These are phyloP conservation scores for Silene noctiflora DNA, from an alignment of 179 eudicot genomes.

Conservation along the genomic window DNA sequence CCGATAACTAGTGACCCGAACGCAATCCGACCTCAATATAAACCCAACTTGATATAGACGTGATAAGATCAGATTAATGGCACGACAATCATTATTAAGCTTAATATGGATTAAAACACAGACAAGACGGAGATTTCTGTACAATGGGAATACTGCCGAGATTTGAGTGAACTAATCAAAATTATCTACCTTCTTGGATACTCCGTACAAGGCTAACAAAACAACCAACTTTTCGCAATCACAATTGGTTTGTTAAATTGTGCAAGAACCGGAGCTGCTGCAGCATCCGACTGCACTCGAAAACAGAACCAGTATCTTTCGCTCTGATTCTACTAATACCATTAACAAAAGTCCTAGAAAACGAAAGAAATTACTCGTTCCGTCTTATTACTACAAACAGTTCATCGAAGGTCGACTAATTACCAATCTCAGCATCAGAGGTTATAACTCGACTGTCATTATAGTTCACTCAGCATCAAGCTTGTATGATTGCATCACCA, in stretches of 20 bases:
- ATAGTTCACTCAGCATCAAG: not conserved
- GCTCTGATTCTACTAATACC: slow-evolving; percentile 12
- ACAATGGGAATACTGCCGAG: too few species aligned
- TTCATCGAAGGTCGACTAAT: not conserved
- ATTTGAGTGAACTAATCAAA: too few species aligned
- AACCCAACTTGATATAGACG: too few species aligned
- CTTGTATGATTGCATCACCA: not conserved
- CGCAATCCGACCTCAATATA: too few species aligned
- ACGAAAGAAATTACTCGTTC: not conserved
- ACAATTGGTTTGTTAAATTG: slow-evolving; percentile 64
- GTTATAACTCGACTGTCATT: too few species aligned
- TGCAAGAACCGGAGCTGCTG: slow-evolving; percentile 82
- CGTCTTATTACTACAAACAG: not conserved
- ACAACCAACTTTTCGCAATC: slow-evolving; percentile 52
- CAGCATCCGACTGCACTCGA: slow-evolving; percentile 78
- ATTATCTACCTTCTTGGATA: too few species aligned
- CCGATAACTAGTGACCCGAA: too few species aligned
- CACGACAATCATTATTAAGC: too few species aligned
- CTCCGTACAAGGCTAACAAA: too few species aligned
- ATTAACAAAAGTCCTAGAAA: not conserved
- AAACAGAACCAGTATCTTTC: not conserved
- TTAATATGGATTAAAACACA: too few species aligned
- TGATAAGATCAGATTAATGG: too few species aligned
- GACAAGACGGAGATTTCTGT: too few species aligned
- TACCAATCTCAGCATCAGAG: not conserved